These are phyloP conservation scores for Kwoniella sp. DNA, from an alignment of 768 basidiomycete species.

Conservation along the genomic window DNA sequence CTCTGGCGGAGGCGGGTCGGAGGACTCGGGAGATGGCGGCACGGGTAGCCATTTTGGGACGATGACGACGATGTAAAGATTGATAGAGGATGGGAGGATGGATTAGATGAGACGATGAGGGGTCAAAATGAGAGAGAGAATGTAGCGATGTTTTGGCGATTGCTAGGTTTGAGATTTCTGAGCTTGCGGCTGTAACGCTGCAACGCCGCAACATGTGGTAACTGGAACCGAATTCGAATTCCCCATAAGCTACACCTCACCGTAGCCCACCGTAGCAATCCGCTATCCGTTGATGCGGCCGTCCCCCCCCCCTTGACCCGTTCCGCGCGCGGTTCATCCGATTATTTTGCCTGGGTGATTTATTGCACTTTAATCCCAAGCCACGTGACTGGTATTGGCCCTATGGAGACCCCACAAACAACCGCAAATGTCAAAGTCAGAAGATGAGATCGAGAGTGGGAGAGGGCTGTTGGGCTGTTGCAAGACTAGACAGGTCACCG, in stretches of 20 bases:
- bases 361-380: constrained; percentile 22
- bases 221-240: background rate
- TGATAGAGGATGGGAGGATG: constrained; percentile 2
- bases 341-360: constrained; percentile 13
- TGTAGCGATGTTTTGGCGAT: background rate
- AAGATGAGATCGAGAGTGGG: no score
- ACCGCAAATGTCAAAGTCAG: background rate
- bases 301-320: background rate
- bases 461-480: no score
- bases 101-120: background rate
- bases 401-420: constrained; percentile 1
- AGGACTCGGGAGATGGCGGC: constrained; percentile 33
- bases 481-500: no score
- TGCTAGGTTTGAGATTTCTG: background rate
- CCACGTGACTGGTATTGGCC: constrained; percentile 3
- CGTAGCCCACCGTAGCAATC: background rate
- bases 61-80: background rate
- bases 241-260: background rate
- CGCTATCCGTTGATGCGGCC: background rate
- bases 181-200: no score
- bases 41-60: constrained; percentile 42
- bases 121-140: background rate
- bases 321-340: constrained; percentile 3
- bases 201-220: background rate
- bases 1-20: constrained; percentile 14